A percentile compares a stretch with the other conserved stretches of the same genome.
These are phyloP conservation scores for Dioscorea dumetorum DNA, from an alignment of 106 monocot species.

Conservation along the genomic window DNA sequence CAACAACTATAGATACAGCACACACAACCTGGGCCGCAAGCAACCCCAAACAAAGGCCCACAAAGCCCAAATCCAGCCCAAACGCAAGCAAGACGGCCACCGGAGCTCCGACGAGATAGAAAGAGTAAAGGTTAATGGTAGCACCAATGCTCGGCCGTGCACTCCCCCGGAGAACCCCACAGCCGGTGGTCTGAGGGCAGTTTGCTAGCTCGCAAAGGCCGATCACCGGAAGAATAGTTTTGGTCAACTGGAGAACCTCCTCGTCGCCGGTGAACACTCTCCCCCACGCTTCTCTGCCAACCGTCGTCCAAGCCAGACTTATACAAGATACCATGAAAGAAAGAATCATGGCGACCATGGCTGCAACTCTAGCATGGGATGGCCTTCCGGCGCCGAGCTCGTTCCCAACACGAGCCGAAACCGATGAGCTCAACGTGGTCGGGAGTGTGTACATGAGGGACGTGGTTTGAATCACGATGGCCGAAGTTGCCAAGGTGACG, in stretches of 20 bases:
- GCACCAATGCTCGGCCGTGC: slow-evolving; percentile 28
- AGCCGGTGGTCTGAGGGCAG: slow-evolving; percentile 45
- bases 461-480: slow-evolving; percentile 56
- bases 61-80: slow-evolving; percentile 19
- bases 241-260: slow-evolving; percentile 21
- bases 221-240: slow-evolving; percentile 25
- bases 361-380: slow-evolving; percentile 16
- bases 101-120: slow-evolving; percentile 40
- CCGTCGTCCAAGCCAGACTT: slow-evolving; percentile 20
- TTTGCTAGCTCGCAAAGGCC: slow-evolving; percentile 47
- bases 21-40: slow-evolving; percentile 34
- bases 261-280: slow-evolving; percentile 35
- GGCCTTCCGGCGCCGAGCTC: slow-evolving; percentile 56
- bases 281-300: slow-evolving; percentile 35
- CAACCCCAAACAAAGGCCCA: slow-evolving; percentile 38
- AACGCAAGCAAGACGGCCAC: slow-evolving; percentile 28
- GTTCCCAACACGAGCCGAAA: slow-evolving; percentile 38
- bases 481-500: slow-evolving; percentile 27
- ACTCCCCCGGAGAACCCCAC: slow-evolving; percentile 37
- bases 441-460: slow-evolving; percentile 52
- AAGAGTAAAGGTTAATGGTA: slow-evolving; percentile 32
- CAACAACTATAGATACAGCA: slow-evolving; percentile 8
- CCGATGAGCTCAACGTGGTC: slow-evolving; percentile 28
- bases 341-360: slow-evolving; percentile 21
- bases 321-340: slow-evolving; percentile 24